These are phyloP conservation scores for Fusarium protoensiforme DNA, from an alignment of 2,329 filamentous ascomycete species.

Conservation along the genomic window DNA sequence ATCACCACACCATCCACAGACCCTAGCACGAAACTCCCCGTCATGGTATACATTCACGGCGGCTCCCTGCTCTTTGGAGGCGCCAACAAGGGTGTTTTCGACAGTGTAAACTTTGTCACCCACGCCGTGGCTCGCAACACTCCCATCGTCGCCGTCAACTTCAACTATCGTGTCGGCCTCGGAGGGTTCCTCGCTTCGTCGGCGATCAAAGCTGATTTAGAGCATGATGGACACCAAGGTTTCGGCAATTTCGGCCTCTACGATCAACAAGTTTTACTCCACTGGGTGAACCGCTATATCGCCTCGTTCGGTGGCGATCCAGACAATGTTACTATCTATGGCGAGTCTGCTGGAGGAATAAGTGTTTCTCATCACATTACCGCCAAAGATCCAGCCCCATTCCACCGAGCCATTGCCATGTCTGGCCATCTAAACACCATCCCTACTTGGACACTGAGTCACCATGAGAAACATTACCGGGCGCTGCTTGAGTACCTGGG, in stretches of 20 bases:
- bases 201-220: constrained; percentile 14
- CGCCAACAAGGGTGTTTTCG: constrained; percentile 17
- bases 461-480: constrained; percentile 19
- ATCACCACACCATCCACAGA: constrained; percentile 2
- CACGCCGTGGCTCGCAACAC: constrained; percentile 10
- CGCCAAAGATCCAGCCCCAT: constrained; percentile 15
- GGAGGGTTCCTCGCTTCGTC: constrained; percentile 16
- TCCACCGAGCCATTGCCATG: constrained; percentile 23
- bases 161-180: constrained; percentile 22
- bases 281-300: constrained; percentile 21
- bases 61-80: constrained; percentile 25
- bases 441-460: constrained; percentile 10
- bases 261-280: constrained; percentile 19
- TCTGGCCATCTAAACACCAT: constrained; percentile 23
- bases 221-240: constrained; percentile 2
- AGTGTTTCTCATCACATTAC: constrained; percentile 17
- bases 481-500: constrained; percentile 15
- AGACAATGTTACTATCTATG: constrained; percentile 21
- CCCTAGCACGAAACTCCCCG: background rate
- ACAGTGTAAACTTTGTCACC: constrained; percentile 18
- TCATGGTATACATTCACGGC: constrained; percentile 28
- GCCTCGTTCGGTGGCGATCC: constrained; percentile 18
- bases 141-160: constrained; percentile 8
- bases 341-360: constrained; percentile 20
- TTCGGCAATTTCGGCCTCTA: constrained; percentile 20